phyloP scores from a whole-genome alignment of 805 yeast genomes.

The Danielia reshetovae region DNA sequence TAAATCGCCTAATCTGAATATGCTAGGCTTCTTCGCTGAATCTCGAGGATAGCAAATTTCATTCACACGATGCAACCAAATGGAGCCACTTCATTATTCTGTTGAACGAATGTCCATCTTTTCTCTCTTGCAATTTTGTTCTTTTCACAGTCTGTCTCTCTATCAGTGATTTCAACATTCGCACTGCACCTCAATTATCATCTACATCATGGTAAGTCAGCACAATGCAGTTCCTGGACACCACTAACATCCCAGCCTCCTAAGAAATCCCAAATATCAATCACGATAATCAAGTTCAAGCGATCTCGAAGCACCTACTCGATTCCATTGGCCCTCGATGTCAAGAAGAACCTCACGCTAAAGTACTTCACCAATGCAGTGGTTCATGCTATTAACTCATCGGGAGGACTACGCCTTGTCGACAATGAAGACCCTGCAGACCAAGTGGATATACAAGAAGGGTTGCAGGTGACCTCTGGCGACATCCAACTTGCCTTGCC shows the following conservation, averaged over 20 bases:
- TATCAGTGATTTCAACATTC: neutral
- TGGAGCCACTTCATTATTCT: no score
- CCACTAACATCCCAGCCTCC: slow-evolving; percentile 20
- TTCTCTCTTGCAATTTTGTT: neutral
- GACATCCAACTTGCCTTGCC: slow-evolving; percentile 41
- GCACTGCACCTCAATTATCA: no score
- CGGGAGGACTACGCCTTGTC: slow-evolving; percentile 45
- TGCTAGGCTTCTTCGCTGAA: no score
- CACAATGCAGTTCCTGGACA: no score
- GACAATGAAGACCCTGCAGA: slow-evolving; percentile 22
- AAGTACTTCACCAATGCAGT: slow-evolving; percentile 23
- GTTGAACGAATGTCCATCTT: no score
- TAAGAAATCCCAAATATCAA: slow-evolving; percentile 11
- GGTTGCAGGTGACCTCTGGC: slow-evolving; percentile 10
- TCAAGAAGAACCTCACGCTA: slow-evolving; percentile 16
- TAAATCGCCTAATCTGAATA: no score
- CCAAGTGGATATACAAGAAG: slow-evolving; percentile 8
- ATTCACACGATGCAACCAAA: no score
- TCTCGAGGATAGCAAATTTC: no score
- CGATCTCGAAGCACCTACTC: slow-evolving; percentile 28
- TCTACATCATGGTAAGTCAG: no score
- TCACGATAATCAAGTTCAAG: slow-evolving; percentile 35
- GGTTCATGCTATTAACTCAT: slow-evolving; percentile 34
- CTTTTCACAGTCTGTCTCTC: neutral
- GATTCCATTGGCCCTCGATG: slow-evolving; percentile 21